Evolutionary conservation across 805 yeast genomes (phyloP), one percentile per base, ranked within the genome.

Genomic region (Saccharomyces eubayanus): DNA sequence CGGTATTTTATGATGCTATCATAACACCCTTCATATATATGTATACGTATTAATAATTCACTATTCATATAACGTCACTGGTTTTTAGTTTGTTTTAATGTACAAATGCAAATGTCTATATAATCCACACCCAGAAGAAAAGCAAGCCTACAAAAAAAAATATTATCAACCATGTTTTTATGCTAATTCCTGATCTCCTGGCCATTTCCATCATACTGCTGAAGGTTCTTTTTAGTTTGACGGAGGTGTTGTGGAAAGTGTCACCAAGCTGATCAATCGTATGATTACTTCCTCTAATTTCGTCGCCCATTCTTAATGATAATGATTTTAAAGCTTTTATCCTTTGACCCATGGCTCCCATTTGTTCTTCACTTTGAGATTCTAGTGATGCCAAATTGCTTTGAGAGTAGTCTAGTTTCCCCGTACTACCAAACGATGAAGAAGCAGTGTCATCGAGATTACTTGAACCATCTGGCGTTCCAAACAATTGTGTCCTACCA

Each of bases 131-230:
- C 69, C 75, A 69, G 58, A 79, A 74, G 66, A 81, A 81, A 59
- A 81, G 70, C 40, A 83, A 56, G 47, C 76, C 72, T 2, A 83
- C 70, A 51, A 82, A 64, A 28, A 70, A 72, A 57, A 79, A 76
- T 49, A 80, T 75, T 1, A 68, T 52, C 2, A 81, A 69, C 91
- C 91, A 84, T 6, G 78, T 74, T 55, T 80, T 77, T 74, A 85
- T 74, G 54, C 85, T 74, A n/a, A 84, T 77, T 10, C 87, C 85
- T 10, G 85, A 76, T 58, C 73, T 75, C 57, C 80, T 78, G 3
- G 87, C 88, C 81, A 85, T 82, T 2, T 74, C 69, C 69, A 80
- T 69, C 87, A 85, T 81, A 45, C 78, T 74, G 49, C 71, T 72
- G 69, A 77, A 77, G 2, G 85, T 83, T 49, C 72, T 73, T 56